Evolutionary conservation across 257 asterid species (phyloP).

Genomic region (Ligustrum vulgare): DNA sequence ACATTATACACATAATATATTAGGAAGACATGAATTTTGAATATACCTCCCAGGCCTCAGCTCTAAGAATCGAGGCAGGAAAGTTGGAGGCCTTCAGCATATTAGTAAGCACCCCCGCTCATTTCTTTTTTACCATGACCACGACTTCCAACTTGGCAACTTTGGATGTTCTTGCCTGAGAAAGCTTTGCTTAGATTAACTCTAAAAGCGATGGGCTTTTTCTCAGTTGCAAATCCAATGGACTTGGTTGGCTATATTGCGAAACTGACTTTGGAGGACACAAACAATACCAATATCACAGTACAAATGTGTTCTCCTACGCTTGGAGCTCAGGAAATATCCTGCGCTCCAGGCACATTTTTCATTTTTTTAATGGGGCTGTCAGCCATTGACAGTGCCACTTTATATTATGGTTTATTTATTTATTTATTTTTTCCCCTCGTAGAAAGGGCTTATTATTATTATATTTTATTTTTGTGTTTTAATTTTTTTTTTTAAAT

Average conservation of each 20-base stretch:
- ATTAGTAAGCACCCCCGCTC: slow-evolving; percentile 24
- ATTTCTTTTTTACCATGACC: slow-evolving; percentile 35
- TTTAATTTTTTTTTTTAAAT: too few relatives aligned
- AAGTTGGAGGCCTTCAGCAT: slow-evolving; percentile 40
- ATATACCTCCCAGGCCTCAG: slow-evolving; percentile 42
- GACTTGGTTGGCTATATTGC: slow-evolving; percentile 56
- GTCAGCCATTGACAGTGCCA: too few relatives aligned
- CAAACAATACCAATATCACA: slow-evolving; percentile 3
- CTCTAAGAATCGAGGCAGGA: slow-evolving; percentile 28
- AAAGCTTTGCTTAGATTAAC: slow-evolving; percentile 42
- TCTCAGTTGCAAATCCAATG: too few relatives aligned
- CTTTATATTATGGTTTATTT: too few relatives aligned
- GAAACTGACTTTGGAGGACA: slow-evolving; percentile 27
- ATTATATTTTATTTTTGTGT: too few relatives aligned
- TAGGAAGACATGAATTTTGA: background rate
- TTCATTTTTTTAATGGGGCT: too few relatives aligned
- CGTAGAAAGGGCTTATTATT: too few relatives aligned
- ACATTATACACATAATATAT: background rate
- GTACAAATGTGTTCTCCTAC: too few relatives aligned
- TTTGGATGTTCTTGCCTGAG: slow-evolving; percentile 27
- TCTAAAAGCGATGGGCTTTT: slow-evolving; percentile 69
- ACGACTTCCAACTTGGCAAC: slow-evolving; percentile 41
- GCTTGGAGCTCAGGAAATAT: too few relatives aligned
- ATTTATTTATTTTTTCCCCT: too few relatives aligned
- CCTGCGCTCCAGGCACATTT: too few relatives aligned